Evolutionary conservation across 2,329 filamentous ascomycete species (phyloP).

Genomic region (Rasamsonia emersonii): DNA sequence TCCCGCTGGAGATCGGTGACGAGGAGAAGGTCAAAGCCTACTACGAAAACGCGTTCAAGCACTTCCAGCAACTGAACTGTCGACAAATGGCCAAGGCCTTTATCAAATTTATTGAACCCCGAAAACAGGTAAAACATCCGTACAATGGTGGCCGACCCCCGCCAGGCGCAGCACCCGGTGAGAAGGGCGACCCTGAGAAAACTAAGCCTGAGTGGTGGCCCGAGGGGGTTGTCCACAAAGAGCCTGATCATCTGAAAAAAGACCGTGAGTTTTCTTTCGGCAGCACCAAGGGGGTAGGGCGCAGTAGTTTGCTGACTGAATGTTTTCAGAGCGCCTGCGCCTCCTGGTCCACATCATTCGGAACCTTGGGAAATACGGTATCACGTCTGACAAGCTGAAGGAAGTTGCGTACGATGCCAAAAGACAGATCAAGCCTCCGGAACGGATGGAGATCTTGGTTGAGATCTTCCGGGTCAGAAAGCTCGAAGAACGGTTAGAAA

Average conservation of each 20-base stretch:
- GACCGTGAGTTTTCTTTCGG: constrained; percentile 27
- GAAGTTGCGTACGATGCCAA: constrained; percentile 32
- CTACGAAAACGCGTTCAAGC: constrained; percentile 33
- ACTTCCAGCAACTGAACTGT: constrained; percentile 39
- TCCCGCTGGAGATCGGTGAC: constrained; percentile 31
- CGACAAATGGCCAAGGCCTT: constrained; percentile 38
- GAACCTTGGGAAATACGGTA: constrained; percentile 24
- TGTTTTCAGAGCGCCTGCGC: constrained; percentile 23
- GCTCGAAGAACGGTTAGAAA: constrained; percentile 33
- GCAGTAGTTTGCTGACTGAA: constrained; percentile 4
- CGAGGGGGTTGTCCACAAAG: constrained; percentile 37
- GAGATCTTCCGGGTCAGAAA: constrained; percentile 34
- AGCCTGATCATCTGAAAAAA: constrained; percentile 42
- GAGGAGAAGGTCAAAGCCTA: constrained; percentile 28
- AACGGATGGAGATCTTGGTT: constrained; percentile 29
- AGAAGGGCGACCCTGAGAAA: constrained; percentile 33
- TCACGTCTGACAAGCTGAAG: constrained; percentile 31
- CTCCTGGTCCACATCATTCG: constrained; percentile 34
- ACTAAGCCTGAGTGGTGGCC: constrained; percentile 41
- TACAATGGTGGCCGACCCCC: constrained; percentile 39
- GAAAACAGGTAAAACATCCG: constrained; percentile 40
- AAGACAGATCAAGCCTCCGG: constrained; percentile 26
- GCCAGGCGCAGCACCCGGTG: constrained; percentile 25
- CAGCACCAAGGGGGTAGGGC: neutral
- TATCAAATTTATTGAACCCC: constrained; percentile 39